phyloP scores from a whole-genome alignment of 2,329 filamentous ascomycete species.

The Metarhizium rileyi region DNA sequence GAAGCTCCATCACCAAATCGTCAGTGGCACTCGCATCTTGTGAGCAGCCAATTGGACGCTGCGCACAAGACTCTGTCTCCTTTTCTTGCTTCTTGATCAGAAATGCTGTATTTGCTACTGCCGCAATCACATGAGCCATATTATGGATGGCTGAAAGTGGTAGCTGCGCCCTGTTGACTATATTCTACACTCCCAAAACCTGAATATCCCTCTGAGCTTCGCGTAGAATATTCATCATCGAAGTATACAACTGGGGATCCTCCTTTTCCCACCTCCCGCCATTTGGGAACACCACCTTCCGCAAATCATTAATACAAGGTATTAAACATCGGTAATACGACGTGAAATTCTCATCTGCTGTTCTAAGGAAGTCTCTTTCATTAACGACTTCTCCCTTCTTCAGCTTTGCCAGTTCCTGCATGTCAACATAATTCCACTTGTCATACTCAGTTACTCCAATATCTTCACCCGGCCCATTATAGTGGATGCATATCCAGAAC shows the following conservation, averaged over 20 bases:
- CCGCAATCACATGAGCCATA: no score
- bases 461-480: slow-evolving; percentile 7
- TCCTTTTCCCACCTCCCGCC: slow-evolving; percentile 3
- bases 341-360: slow-evolving; percentile 20
- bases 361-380: slow-evolving; percentile 21
- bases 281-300: slow-evolving; percentile 24
- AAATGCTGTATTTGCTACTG: no score
- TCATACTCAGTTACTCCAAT: slow-evolving; percentile 16
- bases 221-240: no score
- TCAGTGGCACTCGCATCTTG: no score
- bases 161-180: no score
- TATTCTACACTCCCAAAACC: no score
- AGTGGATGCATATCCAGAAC: slow-evolving; percentile 39
- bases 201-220: no score
- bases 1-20: no score
- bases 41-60: no score
- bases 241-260: not conserved
- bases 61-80: no score
- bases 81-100: no score
- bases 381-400: slow-evolving; percentile 15
- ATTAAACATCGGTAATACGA: slow-evolving; percentile 26
- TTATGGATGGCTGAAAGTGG: no score
- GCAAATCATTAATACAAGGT: slow-evolving; percentile 27
- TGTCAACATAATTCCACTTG: slow-evolving; percentile 26
- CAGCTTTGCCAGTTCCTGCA: slow-evolving; percentile 12